These are phyloP conservation scores for Thelonectria rubi DNA, from an alignment of 2,329 filamentous ascomycete species.

Conservation along the genomic window DNA sequence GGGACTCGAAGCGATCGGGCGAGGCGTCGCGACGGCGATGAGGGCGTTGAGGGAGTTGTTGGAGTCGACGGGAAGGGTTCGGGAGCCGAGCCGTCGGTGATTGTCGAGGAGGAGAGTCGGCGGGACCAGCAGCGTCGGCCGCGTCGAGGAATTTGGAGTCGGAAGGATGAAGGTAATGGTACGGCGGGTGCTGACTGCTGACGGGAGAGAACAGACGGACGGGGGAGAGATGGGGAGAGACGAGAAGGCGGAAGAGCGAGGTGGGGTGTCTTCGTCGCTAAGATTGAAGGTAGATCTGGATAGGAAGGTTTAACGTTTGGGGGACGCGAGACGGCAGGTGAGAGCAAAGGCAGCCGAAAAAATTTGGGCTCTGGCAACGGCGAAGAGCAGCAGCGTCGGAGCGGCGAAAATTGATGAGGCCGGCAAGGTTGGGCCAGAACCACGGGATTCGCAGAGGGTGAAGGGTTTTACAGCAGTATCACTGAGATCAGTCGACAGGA, in stretches of 20 bases:
- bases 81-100: constrained; percentile 26
- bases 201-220: constrained; percentile 12
- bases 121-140: constrained; percentile 22
- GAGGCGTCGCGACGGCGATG: constrained; percentile 32
- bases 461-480: constrained; percentile 40
- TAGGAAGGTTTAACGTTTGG: constrained; percentile 26
- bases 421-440: constrained; percentile 32
- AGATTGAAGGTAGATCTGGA: constrained; percentile 34
- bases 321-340: constrained; percentile 18
- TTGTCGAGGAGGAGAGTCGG: constrained; percentile 12
- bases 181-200: constrained; percentile 14
- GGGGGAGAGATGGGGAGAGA: constrained; percentile 20
- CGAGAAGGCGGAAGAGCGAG: constrained; percentile 26
- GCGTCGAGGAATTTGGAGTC: neutral
- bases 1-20: constrained; percentile 24
- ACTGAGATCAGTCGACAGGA: constrained; percentile 40
- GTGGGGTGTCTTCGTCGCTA: constrained; percentile 36
- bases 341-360: constrained; percentile 23
- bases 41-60: constrained; percentile 31
- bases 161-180: neutral
- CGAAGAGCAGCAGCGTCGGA: constrained; percentile 22
- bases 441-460: constrained; percentile 27
- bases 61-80: constrained; percentile 33
- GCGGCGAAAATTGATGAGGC: constrained; percentile 36
- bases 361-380: constrained; percentile 27